Evolutionary conservation across 129 eudicot genomes (phyloP).

Genomic region (Gnaphalium uliginosum): DNA sequence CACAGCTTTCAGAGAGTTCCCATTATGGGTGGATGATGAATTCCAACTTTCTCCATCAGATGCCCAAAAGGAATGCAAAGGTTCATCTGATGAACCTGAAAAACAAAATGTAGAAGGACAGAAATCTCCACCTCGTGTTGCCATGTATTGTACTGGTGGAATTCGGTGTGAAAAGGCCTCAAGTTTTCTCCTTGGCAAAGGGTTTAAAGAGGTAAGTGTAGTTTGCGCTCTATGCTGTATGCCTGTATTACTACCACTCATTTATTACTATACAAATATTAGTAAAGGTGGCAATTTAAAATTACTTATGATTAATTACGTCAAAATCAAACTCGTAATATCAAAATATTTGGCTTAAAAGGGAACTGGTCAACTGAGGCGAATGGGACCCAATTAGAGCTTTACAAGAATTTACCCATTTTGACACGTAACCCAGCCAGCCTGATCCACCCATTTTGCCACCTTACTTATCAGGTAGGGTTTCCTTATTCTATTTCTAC

Average conservation of each 20-base stretch:
- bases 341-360: not conserved
- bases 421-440: not conserved
- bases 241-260: not conserved
- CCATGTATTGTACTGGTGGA: constrained; percentile 96
- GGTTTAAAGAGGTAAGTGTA: constrained; percentile 70
- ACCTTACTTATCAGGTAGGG: constrained; percentile 4
- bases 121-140: constrained; percentile 71
- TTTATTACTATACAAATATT: not conserved
- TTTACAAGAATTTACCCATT: not conserved
- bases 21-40: constrained; percentile 79
- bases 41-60: constrained; percentile 45
- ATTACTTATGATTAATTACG: not conserved
- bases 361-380: not conserved
- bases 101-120: constrained; percentile 33
- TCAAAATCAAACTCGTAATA: not conserved
- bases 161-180: constrained; percentile 93
- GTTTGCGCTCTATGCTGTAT: constrained; percentile 7
- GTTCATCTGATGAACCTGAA: constrained; percentile 34
- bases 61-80: constrained; percentile 24
- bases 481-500: not conserved
- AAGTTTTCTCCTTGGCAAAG: constrained; percentile 75
- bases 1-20: constrained; percentile 84
- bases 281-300: not conserved
- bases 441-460: not conserved
- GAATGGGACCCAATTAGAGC: not conserved